phyloP scores from a whole-genome alignment of 2,329 filamentous ascomycete genomes.

The Penicillium sclerotigenum region DNA sequence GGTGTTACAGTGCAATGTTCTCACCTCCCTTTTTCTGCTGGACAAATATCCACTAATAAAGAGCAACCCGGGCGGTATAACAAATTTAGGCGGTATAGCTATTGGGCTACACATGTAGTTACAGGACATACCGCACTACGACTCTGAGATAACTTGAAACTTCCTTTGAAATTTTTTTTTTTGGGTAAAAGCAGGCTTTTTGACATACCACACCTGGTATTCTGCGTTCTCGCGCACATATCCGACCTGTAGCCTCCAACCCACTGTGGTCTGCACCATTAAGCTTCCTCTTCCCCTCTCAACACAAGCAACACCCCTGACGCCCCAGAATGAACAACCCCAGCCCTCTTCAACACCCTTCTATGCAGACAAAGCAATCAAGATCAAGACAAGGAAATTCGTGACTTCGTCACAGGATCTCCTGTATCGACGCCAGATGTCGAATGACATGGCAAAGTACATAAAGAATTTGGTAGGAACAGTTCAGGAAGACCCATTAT shows the following conservation, averaged over 20 bases:
- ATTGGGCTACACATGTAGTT: too few species aligned
- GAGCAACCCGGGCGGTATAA: too few species aligned
- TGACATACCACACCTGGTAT: slow-evolving; percentile 12
- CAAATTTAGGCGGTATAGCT: too few species aligned
- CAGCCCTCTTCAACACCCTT: slow-evolving; percentile 8
- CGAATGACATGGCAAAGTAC: slow-evolving; percentile 10
- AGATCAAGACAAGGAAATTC: slow-evolving; percentile 24
- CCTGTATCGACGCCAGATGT: slow-evolving; percentile 12
- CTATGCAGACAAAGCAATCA: slow-evolving; percentile 12
- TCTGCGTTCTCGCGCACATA: neutral
- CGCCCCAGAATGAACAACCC: neutral
- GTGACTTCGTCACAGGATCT: slow-evolving; percentile 22
- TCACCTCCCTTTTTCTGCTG: too few species aligned
- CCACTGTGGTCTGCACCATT: neutral
- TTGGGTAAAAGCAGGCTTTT: slow-evolving; percentile 26
- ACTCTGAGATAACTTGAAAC: slow-evolving; percentile 9
- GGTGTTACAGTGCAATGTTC: too few species aligned
- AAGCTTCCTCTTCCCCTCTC: neutral
- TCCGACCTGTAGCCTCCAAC: neutral
- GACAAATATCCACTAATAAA: too few species aligned
- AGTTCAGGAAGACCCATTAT: neutral
- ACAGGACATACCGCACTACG: too few species aligned
- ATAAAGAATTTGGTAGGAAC: slow-evolving; percentile 1
- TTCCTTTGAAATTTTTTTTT: slow-evolving; percentile 29
- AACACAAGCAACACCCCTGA: neutral